Evolutionary conservation across 23 red algal species (phyloP).

Genomic region (Gracilariopsis chorda): DNA sequence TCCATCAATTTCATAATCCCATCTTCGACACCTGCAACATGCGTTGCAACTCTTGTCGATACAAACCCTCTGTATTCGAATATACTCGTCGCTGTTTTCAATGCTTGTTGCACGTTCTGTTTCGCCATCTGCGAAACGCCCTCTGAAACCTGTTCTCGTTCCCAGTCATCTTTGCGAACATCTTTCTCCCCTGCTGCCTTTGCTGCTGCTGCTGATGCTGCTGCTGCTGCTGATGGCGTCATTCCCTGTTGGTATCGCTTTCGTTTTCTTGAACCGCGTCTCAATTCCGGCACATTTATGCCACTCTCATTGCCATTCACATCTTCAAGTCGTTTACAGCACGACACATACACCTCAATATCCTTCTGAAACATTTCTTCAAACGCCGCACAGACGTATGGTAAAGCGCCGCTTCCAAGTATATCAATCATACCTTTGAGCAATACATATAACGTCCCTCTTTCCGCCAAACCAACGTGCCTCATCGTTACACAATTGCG

Average conservation of each 20-base stretch:
- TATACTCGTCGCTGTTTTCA: background rate
- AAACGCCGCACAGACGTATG: background rate
- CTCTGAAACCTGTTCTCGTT: too few relatives aligned
- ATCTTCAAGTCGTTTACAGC: background rate
- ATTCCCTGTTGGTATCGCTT: background rate
- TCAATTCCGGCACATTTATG: background rate
- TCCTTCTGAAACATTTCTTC: background rate
- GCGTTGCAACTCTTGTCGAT: background rate
- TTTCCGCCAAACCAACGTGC: background rate
- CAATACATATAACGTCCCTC: background rate
- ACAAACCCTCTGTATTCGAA: background rate
- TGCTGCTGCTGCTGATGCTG: too few relatives aligned
- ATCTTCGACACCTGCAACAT: background rate
- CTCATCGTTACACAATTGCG: too few relatives aligned
- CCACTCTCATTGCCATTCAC: background rate
- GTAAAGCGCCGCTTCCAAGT: background rate
- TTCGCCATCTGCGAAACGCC: background rate
- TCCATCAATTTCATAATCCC: background rate
- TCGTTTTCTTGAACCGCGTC: background rate
- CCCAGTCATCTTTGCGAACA: too few relatives aligned
- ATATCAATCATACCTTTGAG: background rate
- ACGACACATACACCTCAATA: background rate
- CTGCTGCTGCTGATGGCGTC: too few relatives aligned
- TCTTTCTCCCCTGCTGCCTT: too few relatives aligned
- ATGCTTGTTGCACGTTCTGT: background rate